Evolutionary conservation across 2,329 filamentous ascomycete species (phyloP).

Genomic region (Rhexocercosporidium sp.): DNA sequence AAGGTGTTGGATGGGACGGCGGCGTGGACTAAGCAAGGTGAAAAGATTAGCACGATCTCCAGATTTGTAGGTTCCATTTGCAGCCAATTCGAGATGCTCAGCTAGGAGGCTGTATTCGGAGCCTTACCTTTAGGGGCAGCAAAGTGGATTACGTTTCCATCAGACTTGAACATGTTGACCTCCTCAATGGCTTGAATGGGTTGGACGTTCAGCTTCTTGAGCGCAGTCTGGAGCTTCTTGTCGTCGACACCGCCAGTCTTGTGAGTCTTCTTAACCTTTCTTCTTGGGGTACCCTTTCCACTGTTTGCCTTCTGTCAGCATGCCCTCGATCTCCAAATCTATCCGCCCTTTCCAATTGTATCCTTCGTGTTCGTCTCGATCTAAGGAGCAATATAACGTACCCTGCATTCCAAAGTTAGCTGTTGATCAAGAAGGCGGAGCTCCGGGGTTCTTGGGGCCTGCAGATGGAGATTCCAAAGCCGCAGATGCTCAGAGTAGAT

Average conservation of each 20-base stretch:
- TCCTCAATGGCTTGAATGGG: slow-evolving; percentile 99
- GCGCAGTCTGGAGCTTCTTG: slow-evolving; percentile 97
- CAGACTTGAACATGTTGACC: slow-evolving; percentile 99
- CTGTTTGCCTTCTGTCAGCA: slow-evolving; percentile 47
- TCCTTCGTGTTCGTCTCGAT: slow-evolving; percentile 1
- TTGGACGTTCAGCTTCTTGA: slow-evolving; percentile 99
- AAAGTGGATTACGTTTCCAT: slow-evolving; percentile 99
- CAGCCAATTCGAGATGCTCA: not conserved
- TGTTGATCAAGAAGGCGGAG: not conserved
- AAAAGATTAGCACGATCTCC: slow-evolving; percentile 1
- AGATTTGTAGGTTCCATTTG: not conserved
- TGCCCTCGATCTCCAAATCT: not conserved
- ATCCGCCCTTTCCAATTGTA: slow-evolving; percentile 1
- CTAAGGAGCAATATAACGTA: slow-evolving; percentile 7
- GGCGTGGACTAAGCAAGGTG: slow-evolving; percentile 77
- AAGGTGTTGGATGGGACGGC: slow-evolving; percentile 98
- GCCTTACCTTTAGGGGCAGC: slow-evolving; percentile 86
- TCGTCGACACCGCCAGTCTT: slow-evolving; percentile 92
- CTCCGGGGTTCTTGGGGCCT: slow-evolving; percentile 11
- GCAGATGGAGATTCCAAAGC: slow-evolving; percentile 12
- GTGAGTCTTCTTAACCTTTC: slow-evolving; percentile 98
- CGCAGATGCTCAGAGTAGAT: not conserved
- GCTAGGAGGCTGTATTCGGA: not conserved
- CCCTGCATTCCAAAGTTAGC: slow-evolving; percentile 15
- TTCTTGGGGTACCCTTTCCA: slow-evolving; percentile 97